Evolutionary conservation across 495 filamentous ascomycete genomes (phyloP).

Genomic region (Daldinia bambusicola): DNA sequence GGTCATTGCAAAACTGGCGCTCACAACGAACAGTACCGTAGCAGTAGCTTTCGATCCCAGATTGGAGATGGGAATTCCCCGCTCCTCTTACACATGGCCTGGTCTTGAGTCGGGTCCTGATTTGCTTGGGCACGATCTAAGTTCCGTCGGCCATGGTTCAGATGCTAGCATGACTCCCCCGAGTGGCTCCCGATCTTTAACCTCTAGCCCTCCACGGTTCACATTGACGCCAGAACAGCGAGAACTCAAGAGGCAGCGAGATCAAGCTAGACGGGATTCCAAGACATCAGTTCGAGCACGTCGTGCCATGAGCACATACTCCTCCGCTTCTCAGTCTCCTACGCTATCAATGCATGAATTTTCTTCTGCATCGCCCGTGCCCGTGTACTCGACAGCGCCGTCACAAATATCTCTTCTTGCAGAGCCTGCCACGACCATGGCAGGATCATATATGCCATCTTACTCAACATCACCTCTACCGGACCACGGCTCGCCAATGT

Average conservation of each 20-base stretch:
- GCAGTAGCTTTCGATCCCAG: constrained; percentile 58
- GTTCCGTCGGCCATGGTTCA: constrained; percentile 49
- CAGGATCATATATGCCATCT: constrained; percentile 53
- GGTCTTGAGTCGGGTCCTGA: constrained; percentile 54
- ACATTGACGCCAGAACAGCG: constrained; percentile 59
- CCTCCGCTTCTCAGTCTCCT: constrained; percentile 55
- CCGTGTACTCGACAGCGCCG: constrained; percentile 60
- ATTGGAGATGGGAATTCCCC: constrained; percentile 56
- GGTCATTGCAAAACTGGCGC: constrained; percentile 11
- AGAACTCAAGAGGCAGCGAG: constrained; percentile 60
- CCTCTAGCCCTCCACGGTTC: constrained; percentile 58
- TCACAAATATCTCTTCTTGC: constrained; percentile 57
- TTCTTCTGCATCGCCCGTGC: constrained; percentile 53
- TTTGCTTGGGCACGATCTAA: constrained; percentile 55
- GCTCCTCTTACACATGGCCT: constrained; percentile 58
- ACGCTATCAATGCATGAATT: constrained; percentile 55
- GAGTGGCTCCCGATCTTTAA: constrained; percentile 56
- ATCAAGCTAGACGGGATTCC: constrained; percentile 56
- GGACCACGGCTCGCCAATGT: constrained; percentile 55
- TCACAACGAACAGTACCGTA: constrained; percentile 52
- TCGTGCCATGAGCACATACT: constrained; percentile 55
- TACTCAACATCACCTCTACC: constrained; percentile 56
- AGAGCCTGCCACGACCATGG: constrained; percentile 53
- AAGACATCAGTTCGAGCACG: constrained; percentile 54
- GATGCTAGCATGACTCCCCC: constrained; percentile 58